These are phyloP conservation scores for Boletellus sp. DNA, from an alignment of 1,284 basidiomycete genomes.

Conservation along the genomic window DNA sequence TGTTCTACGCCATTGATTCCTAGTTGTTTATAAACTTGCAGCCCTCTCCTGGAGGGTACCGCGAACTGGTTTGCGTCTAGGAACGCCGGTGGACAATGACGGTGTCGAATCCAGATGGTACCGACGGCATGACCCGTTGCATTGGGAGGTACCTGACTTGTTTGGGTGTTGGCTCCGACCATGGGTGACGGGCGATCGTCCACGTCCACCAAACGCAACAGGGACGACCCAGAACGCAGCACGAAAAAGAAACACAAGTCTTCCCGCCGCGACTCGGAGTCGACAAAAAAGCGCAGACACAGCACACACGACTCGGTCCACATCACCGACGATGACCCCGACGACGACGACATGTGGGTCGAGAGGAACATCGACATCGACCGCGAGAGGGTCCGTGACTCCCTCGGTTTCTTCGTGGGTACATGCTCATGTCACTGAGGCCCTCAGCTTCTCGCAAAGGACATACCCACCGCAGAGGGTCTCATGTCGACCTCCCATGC, in stretches of 20 bases:
- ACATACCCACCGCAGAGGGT: slow-evolving; percentile 78
- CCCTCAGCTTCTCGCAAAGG: slow-evolving; percentile 55
- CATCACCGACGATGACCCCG: slow-evolving; percentile 58
- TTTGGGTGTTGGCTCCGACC: slow-evolving; percentile 13
- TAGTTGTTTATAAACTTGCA: no score
- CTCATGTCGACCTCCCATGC: slow-evolving; percentile 66
- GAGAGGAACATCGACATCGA: slow-evolving; percentile 84
- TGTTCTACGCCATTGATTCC: no score
- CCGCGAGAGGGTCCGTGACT: slow-evolving; percentile 58
- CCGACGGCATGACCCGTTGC: no score
- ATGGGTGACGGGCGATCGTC: slow-evolving; percentile 26
- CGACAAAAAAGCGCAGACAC: slow-evolving; percentile 35
- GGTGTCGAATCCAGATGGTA: no score
- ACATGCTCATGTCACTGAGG: slow-evolving; percentile 4
- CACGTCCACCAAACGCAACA: slow-evolving; percentile 35
- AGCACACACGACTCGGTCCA: slow-evolving; percentile 29
- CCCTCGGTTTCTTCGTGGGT: not conserved
- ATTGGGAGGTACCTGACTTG: no score
- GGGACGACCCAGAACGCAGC: slow-evolving; percentile 34
- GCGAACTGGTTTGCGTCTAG: no score
- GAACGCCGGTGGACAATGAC: no score
- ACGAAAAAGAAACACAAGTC: slow-evolving; percentile 47
- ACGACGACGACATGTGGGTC: slow-evolving; percentile 76
- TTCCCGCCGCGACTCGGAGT: slow-evolving; percentile 27
- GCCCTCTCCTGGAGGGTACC: no score